These are phyloP conservation scores for Paramecium biaurelia DNA, from an alignment of 73 alveolate genomes.

Conservation along the genomic window DNA sequence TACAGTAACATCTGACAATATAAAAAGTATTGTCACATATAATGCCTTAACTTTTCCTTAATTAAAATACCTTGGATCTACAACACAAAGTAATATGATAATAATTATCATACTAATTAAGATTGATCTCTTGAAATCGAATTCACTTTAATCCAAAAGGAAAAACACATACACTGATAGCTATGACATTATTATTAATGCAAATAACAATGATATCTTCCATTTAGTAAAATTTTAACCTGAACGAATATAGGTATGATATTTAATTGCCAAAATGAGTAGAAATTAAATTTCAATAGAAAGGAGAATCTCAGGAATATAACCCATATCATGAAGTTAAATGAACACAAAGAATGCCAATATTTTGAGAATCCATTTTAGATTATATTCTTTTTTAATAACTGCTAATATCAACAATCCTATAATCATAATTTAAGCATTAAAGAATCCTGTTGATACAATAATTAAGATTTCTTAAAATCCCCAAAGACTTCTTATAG, in stretches of 20 bases:
- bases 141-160: neutral
- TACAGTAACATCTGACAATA: neutral
- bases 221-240: neutral
- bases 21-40: neutral
- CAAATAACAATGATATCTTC: neutral
- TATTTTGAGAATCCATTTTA: neutral
- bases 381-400: neutral
- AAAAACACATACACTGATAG: neutral
- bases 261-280: neutral
- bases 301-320: neutral
- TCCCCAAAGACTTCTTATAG: neutral
- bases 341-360: neutral
- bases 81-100: neutral
- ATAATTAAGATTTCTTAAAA: neutral
- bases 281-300: neutral
- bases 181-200: neutral
- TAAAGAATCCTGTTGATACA: neutral
- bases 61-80: slow-evolving; percentile 28
- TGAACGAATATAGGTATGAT: neutral
- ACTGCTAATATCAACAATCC: neutral
- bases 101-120: neutral
- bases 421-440: neutral
- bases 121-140: neutral
- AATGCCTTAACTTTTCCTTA: neutral
- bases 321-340: neutral